Evolutionary conservation across 2,329 filamentous ascomycete species (phyloP).

Genomic region (Lasiodiplodia hormozganensis): DNA sequence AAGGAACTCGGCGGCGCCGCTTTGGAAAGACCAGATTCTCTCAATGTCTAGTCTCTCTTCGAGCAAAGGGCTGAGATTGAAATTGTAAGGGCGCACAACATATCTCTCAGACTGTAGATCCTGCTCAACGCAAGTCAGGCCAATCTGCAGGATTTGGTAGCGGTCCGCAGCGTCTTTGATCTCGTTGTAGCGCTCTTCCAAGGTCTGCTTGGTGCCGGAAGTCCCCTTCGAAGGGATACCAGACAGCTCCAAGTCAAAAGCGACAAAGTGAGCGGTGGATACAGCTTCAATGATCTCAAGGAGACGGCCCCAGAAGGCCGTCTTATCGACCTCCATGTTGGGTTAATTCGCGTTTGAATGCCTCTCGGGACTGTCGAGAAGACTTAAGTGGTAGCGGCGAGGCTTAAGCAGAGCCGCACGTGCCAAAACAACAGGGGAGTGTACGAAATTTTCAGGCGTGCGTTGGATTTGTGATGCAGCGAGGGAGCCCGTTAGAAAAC

Average conservation of each 20-base stretch:
- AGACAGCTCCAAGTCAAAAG: conserved; percentile 72
- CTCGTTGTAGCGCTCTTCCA: conserved; percentile 68
- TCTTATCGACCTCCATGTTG: conserved; percentile 63
- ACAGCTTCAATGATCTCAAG: conserved; percentile 65
- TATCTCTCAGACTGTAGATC: conserved; percentile 62
- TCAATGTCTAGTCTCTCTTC: conserved; percentile 63
- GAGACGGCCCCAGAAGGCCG: conserved; percentile 58
- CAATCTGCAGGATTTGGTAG: conserved; percentile 70
- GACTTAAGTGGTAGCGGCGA: background rate
- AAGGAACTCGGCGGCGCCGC: conserved; percentile 67
- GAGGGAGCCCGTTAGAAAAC: background rate
- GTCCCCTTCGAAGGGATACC: conserved; percentile 58
- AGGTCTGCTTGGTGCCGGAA: conserved; percentile 51
- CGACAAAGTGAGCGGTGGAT: conserved; percentile 65
- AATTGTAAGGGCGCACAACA: conserved; percentile 68
- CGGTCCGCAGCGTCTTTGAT: conserved; percentile 66
- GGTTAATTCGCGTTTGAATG: conserved; percentile 42
- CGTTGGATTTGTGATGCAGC: background rate
- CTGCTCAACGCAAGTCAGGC: conserved; percentile 70
- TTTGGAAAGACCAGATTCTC: conserved; percentile 66
- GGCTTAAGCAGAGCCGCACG: background rate
- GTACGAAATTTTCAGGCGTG: background rate
- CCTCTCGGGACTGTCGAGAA: background rate
- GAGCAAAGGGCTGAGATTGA: conserved; percentile 65
- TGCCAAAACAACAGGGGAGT: background rate